Percentiles rank a stretch among this genome's conserved stretches.
Conservation (phyloP, 1,139 yeast genomes). For the Hansenula anomala region DNA sequence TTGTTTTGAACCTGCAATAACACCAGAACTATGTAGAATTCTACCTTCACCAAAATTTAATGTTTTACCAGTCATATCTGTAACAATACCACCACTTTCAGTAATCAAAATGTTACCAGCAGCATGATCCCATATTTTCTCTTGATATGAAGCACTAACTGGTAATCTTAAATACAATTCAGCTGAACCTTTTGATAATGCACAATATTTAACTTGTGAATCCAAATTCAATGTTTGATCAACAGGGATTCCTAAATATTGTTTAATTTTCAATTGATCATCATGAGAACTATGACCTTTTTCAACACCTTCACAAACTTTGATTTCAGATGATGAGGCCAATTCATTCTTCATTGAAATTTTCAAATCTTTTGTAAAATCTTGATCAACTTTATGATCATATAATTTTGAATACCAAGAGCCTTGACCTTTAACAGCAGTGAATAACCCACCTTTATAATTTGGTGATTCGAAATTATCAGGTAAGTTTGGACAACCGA, state of each 20-base stretch:
- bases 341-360: slow-evolving; percentile 41
- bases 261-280: slow-evolving; percentile 75
- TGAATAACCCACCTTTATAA: slow-evolving; percentile 36
- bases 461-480: slow-evolving; percentile 36
- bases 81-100: slow-evolving; percentile 90
- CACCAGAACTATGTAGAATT: slow-evolving; percentile 77
- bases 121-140: slow-evolving; percentile 98
- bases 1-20: slow-evolving; percentile 74
- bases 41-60: slow-evolving; percentile 89
- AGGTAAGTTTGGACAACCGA: slow-evolving; percentile 92
- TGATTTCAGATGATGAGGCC: slow-evolving; percentile 27
- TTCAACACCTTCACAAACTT: slow-evolving; percentile 95
- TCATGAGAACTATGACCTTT: slow-evolving; percentile 92
- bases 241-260: slow-evolving; percentile 52
- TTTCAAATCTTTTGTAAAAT: slow-evolving; percentile 29
- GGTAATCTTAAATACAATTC: slow-evolving; percentile 91
- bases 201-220: slow-evolving; percentile 94
- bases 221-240: slow-evolving; percentile 65
- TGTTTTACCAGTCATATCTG: slow-evolving; percentile 69
- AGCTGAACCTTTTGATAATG: slow-evolving; percentile 86
- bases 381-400: slow-evolving; percentile 29
- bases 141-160: slow-evolving; percentile 67
- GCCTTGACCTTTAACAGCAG: slow-evolving; percentile 74
- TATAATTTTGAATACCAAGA: slow-evolving; percentile 52
- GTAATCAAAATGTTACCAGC: slow-evolving; percentile 84